phyloP scores from a whole-genome alignment of 23 red algal species.

The Gracilariopsis chorda region DNA sequence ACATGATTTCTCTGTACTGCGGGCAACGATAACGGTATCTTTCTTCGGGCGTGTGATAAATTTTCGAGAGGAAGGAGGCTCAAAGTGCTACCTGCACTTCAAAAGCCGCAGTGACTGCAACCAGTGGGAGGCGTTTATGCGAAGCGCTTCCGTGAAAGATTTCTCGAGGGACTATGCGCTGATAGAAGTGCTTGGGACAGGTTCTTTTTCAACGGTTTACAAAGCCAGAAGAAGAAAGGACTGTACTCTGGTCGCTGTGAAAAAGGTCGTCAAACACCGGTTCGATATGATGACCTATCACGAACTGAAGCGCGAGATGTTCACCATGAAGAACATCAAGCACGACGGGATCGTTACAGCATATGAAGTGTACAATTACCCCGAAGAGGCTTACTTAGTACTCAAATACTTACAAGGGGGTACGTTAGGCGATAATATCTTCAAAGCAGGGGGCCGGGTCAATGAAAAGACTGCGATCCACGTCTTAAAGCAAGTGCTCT shows the following conservation, averaged over 20 bases:
- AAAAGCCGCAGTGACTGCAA: too few species aligned
- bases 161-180: not conserved
- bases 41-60: too few species aligned
- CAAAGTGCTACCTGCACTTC: too few species aligned
- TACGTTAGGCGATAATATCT: not conserved
- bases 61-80: too few species aligned
- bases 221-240: not conserved
- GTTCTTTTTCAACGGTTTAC: conserved; percentile 25
- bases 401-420: conserved; percentile 15
- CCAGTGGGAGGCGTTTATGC: not conserved
- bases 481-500: not conserved
- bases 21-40: too few species aligned
- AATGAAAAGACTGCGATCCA: not conserved
- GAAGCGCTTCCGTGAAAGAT: not conserved
- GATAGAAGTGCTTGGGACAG: not conserved
- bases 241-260: not conserved
- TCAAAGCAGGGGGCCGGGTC: not conserved
- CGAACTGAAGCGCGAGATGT: conserved; percentile 14
- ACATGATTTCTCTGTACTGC: too few species aligned
- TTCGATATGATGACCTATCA: not conserved
- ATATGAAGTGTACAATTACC: not conserved
- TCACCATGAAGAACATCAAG: not conserved
- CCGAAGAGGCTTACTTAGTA: not conserved
- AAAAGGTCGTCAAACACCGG: not conserved
- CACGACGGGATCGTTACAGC: not conserved